Percentiles rank a stretch among this genome's conserved stretches.
phyloP scores from a whole-genome alignment of 805 yeast genomes.

The Yarrowia keelungensis region DNA sequence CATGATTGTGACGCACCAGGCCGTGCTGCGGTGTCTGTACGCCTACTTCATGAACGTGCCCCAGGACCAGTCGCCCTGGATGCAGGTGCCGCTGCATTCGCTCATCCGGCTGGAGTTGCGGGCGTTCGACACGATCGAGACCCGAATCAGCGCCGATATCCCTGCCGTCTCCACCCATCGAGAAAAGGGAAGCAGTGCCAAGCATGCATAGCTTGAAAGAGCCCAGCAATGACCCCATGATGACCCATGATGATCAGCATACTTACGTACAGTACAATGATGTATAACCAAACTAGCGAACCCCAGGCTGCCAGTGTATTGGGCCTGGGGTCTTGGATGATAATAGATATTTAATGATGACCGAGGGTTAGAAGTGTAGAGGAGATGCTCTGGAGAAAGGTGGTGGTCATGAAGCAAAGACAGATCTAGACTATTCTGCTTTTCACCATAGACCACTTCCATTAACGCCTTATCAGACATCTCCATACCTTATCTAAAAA shows the following conservation, averaged over 20 bases:
- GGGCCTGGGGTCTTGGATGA: slow-evolving; percentile 4
- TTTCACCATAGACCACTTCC: too few relatives aligned
- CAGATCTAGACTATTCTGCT: too few relatives aligned
- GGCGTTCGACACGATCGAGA: slow-evolving; percentile 87
- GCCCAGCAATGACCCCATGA: too few relatives aligned
- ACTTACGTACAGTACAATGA: too few relatives aligned
- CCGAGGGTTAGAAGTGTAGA: background rate
- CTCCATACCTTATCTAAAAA: too few relatives aligned
- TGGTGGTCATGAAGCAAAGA: too few relatives aligned
- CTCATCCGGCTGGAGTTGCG: slow-evolving; percentile 93
- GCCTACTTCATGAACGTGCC: slow-evolving; percentile 99
- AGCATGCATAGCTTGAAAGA: slow-evolving; percentile 5
- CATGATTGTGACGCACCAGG: slow-evolving; percentile 95
- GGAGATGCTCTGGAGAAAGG: too few relatives aligned
- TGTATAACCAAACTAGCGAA: background rate
- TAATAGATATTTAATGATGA: slow-evolving; percentile 16
- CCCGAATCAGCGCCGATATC: slow-evolving; percentile 90
- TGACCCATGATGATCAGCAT: too few relatives aligned
- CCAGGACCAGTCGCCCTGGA: slow-evolving; percentile 98
- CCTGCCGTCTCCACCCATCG: slow-evolving; percentile 98
- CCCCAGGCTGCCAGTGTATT: slow-evolving; percentile 21
- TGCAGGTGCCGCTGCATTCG: slow-evolving; percentile 97
- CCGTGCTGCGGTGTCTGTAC: slow-evolving; percentile 92
- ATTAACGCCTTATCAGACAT: too few relatives aligned
- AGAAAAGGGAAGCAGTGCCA: slow-evolving; percentile 68